Base-by-base conservation (phyloP, 768 basidiomycete species). In the Rhizopogon salebrosus region DNA sequence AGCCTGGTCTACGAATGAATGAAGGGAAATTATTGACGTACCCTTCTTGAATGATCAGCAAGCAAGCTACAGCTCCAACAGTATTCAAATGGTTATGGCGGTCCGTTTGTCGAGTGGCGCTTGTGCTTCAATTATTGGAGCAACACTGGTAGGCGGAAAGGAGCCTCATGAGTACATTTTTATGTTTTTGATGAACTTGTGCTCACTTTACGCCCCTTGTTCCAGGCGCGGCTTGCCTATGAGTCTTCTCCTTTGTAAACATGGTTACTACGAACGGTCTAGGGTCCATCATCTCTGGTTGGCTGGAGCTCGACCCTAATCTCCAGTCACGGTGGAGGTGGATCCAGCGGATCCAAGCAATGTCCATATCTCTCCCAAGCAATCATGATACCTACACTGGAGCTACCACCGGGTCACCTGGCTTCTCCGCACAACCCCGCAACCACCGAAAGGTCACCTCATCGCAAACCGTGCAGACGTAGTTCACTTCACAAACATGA, bases 81-180 rank as follows among this genome's bases (percentile, higher is more conserved):
- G 74, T 40, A 73, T 88, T 3, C 74, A 81, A 49, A 80, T 79
- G 0, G 80, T 87, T 6, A 75, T 85, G 22, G 54, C 84, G 35
- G 81, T 75, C 0, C 77, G 86, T n/a, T 79, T 86, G 53, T 62
- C 88, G 2, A 79, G 80, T 49, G 86, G 85, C 6, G 78, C 76
- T 0, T 82, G 80, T 60, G 85, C 80, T 0, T 85, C 85, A 1
- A 85, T 84, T n/a, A n/a, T n/a, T 0, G 81, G 80, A 27, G 74
- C 84, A 0, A 82, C 83, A 0, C 81, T 87, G 78, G 86, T 86
- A 13, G 84, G 83, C 8, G 85, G 86, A 24, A 84, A 83, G 82
- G 64, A 66, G 11, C 72, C 83, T 9, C 68, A 70, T 49, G 80
- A n/a, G n/a, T n/a, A 56, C 42, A 78, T 60, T 1, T 34, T 23